These are phyloP conservation scores for Colletotrichum coccodes DNA, from an alignment of 2,329 filamentous ascomycete species.

Conservation along the genomic window DNA sequence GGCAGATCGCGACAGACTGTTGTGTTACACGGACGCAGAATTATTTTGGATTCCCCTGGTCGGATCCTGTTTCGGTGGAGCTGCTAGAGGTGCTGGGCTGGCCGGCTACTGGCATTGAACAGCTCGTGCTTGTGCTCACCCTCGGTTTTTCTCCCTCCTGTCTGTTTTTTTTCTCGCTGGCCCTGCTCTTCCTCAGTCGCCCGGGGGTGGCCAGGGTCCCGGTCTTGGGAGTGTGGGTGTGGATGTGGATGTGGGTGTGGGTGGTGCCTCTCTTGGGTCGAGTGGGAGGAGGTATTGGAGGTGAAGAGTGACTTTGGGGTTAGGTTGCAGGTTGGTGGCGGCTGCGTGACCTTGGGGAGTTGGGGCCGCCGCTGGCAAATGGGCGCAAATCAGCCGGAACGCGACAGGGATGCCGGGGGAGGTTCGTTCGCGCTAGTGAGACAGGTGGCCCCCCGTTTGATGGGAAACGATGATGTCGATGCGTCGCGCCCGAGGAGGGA, in stretches of 20 bases:
- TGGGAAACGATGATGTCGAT: slow-evolving; percentile 34
- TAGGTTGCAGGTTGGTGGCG: not conserved
- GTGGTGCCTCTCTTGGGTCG: not conserved
- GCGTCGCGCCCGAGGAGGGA: slow-evolving; percentile 20
- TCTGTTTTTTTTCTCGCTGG: not conserved
- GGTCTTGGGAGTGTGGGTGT: not conserved
- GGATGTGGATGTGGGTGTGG: not conserved
- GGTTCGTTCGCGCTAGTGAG: slow-evolving; percentile 36
- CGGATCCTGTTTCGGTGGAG: slow-evolving; percentile 28
- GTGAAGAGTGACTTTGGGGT: not conserved
- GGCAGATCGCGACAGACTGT: slow-evolving; percentile 33
- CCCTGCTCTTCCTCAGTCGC: not conserved
- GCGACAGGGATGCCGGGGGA: slow-evolving; percentile 31
- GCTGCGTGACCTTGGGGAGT: slow-evolving; percentile 33
- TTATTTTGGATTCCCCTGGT: slow-evolving; percentile 33
- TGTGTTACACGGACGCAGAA: slow-evolving; percentile 34
- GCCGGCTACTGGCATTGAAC: slow-evolving; percentile 23
- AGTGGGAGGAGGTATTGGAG: not conserved
- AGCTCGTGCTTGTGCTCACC: slow-evolving; percentile 27
- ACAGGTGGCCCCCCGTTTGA: slow-evolving; percentile 31
- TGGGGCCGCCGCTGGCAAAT: slow-evolving; percentile 30
- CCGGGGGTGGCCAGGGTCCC: slow-evolving; percentile 16
- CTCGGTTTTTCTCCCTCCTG: slow-evolving; percentile 2
- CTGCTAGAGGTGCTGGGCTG: not conserved
- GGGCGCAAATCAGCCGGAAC: slow-evolving; percentile 35